Percentiles rank a stretch among this genome's conserved stretches.
Conservation (phyloP, 805 yeast genomes). For the Candida corydali region DNA sequence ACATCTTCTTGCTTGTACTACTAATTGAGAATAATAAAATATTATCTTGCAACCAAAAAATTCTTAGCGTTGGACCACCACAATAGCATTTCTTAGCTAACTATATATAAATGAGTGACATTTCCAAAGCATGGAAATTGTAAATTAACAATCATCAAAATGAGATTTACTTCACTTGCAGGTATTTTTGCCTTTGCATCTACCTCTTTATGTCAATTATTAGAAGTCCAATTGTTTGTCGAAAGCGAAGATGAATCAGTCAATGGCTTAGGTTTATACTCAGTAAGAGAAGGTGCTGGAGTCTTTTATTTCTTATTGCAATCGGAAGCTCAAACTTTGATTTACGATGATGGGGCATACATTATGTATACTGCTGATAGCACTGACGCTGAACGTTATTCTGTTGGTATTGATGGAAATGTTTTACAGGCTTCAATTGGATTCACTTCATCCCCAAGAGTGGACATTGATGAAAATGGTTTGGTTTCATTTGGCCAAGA, state of each 20-base stretch:
- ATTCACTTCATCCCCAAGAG: constrained; percentile 5
- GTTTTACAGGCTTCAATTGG: constrained; percentile 12
- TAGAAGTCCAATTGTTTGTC: constrained; percentile 17
- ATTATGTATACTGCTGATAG: constrained; percentile 1
- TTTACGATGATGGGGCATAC: constrained; percentile 15
- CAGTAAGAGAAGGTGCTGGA: constrained; percentile 45
- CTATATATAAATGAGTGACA: not conserved
- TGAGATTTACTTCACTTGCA: constrained; percentile 6
- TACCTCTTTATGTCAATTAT: constrained; percentile 8
- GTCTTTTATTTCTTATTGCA: constrained; percentile 35
- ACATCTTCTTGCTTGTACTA: no score
- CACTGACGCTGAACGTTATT: constrained; percentile 5
- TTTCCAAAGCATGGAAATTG: no score
- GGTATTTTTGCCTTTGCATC: constrained; percentile 9
- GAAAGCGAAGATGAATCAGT: constrained; percentile 22
- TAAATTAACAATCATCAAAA: not conserved
- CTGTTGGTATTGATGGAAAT: constrained; percentile 6
- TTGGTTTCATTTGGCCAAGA: constrained; percentile 13
- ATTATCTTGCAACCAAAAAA: no score
- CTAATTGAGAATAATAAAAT: no score
- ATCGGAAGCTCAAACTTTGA: constrained; percentile 15
- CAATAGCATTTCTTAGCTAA: no score
- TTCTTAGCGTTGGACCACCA: no score
- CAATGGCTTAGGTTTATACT: constrained; percentile 23
- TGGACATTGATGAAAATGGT: constrained; percentile 10